Evolutionary conservation across 2,329 filamentous ascomycete species (phyloP).

Genomic region (Apiospora arundinis): DNA sequence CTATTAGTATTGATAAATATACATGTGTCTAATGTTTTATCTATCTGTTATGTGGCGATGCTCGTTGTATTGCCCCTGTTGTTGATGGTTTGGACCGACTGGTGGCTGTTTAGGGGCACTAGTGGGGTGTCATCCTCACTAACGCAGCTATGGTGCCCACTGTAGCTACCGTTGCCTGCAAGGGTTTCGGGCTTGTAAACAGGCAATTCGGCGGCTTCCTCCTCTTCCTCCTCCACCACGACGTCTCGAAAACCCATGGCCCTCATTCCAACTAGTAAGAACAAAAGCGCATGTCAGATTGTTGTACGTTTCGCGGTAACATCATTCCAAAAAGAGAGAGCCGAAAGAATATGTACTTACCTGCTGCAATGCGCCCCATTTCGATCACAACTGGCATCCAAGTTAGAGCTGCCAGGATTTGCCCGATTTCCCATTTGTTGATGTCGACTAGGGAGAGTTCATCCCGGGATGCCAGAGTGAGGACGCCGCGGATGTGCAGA

Average conservation of each 20-base stretch:
- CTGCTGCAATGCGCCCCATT: background rate
- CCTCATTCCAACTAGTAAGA: background rate
- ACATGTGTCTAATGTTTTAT: too few species aligned
- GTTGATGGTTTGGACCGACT: background rate
- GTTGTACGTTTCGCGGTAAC: background rate
- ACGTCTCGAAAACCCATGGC: background rate
- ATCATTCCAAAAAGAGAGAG: too few species aligned
- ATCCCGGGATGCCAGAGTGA: background rate
- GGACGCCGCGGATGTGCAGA: background rate
- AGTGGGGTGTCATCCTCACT: background rate
- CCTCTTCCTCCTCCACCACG: background rate
- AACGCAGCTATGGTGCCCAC: background rate
- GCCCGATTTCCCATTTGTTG: background rate
- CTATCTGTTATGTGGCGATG: too few species aligned
- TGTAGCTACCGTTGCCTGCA: background rate
- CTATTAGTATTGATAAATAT: too few species aligned
- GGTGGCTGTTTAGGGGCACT: background rate
- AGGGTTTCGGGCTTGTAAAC: background rate
- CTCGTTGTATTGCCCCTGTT: background rate
- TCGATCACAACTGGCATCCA: background rate
- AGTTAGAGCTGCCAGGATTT: background rate
- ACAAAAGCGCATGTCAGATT: background rate
- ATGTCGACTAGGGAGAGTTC: background rate
- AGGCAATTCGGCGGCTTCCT: background rate
- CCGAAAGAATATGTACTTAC: background rate